Percentiles rank a stretch among this genome's conserved stretches.
These are phyloP conservation scores for Globisporangium splendens DNA, from an alignment of 352 stramenopile species.

Conservation along the genomic window DNA sequence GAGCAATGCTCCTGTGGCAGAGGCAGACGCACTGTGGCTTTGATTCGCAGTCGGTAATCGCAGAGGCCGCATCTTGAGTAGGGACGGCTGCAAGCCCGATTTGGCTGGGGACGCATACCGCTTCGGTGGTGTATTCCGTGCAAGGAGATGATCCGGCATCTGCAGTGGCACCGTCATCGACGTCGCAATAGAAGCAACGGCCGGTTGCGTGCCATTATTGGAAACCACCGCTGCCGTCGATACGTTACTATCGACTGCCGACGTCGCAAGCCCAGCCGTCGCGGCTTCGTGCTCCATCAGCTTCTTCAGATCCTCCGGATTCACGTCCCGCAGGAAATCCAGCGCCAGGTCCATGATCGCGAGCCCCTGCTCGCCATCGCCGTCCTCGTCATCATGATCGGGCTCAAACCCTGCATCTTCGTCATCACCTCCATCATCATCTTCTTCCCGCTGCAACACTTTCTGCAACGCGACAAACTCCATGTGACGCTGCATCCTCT, in stretches of 20 bases:
- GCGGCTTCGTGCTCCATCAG: constrained; percentile 40
- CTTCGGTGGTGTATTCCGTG: constrained; percentile 12
- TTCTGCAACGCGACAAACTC: constrained; percentile 27
- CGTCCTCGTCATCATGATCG: constrained; percentile 24
- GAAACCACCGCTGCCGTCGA: neutral
- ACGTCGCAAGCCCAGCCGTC: neutral
- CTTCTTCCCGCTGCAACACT: constrained; percentile 22
- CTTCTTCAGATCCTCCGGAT: constrained; percentile 47
- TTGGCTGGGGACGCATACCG: constrained; percentile 13
- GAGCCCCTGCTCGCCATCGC: neutral
- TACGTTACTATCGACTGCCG: neutral
- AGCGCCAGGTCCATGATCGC: constrained; percentile 24
- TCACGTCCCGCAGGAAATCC: constrained; percentile 52
- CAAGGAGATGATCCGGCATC: constrained; percentile 27
- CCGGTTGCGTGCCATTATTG: neutral
- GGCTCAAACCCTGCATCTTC: neutral
- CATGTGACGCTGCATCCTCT: constrained; percentile 36
- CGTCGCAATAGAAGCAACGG: neutral
- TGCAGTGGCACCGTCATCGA: constrained; percentile 14
- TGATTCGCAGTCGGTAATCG: neutral
- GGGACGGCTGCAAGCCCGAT: constrained; percentile 9
- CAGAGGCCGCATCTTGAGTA: neutral
- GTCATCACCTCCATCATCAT: constrained; percentile 3
- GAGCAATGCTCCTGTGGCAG: constrained; percentile 12
- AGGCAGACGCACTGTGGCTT: neutral